Conservation (phyloP, 2,329 filamentous ascomycete genomes). For the Hypoxylon sp. region DNA sequence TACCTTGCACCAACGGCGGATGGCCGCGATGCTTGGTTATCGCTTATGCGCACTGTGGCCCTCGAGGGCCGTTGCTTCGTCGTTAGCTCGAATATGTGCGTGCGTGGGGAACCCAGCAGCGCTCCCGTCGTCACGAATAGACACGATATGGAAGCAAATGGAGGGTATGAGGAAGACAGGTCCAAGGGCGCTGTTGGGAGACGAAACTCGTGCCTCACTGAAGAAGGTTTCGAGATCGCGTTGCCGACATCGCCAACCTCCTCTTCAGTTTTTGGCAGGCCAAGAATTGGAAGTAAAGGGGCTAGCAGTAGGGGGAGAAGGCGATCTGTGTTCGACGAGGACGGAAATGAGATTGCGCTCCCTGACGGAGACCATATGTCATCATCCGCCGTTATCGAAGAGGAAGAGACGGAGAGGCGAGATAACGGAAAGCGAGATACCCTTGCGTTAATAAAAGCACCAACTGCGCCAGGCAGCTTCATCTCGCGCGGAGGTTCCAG, state of each 20-base stretch:
- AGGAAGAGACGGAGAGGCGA: conserved; percentile 23
- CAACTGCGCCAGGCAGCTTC: conserved; percentile 57
- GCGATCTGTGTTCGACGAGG: conserved; percentile 65
- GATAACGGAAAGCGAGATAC: conserved; percentile 22
- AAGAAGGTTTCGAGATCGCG: conserved; percentile 58
- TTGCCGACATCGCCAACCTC: neutral
- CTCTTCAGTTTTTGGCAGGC: neutral
- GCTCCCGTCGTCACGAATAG: conserved; percentile 59
- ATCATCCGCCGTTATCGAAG: conserved; percentile 44
- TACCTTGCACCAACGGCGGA: conserved; percentile 94
- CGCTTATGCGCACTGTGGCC: conserved; percentile 83
- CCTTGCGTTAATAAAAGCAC: conserved; percentile 3
- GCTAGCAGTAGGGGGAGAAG: conserved; percentile 46
- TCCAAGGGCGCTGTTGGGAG: conserved; percentile 31
- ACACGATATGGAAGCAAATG: neutral
- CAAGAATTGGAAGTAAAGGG: neutral
- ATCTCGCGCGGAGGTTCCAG: conserved; percentile 83
- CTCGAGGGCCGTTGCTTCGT: conserved; percentile 89
- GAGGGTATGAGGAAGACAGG: neutral
- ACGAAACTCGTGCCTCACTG: conserved; percentile 61
- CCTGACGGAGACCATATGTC: conserved; percentile 26
- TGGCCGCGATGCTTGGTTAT: conserved; percentile 83
- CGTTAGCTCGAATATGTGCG: conserved; percentile 87
- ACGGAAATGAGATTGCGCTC: conserved; percentile 70
- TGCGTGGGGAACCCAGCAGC: conserved; percentile 71